Conservation (phyloP, 2,329 filamentous ascomycete genomes). For the Fusarium clavum region DNA sequence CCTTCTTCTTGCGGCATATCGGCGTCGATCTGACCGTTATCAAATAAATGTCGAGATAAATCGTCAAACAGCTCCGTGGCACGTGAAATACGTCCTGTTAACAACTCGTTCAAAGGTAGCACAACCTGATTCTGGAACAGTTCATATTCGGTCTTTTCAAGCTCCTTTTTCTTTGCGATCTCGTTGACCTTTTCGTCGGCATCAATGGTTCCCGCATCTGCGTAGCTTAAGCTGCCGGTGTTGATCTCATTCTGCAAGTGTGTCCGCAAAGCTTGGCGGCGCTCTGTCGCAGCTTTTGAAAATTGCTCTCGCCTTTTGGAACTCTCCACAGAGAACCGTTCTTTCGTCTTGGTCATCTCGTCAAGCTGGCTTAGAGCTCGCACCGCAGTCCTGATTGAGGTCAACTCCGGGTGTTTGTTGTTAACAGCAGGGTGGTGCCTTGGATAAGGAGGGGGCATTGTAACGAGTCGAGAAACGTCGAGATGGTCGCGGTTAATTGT, state of each 20-base stretch:
- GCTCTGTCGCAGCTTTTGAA: slow-evolving; percentile 60
- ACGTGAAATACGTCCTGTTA: slow-evolving; percentile 78
- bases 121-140: slow-evolving; percentile 85
- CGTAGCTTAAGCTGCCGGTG: slow-evolving; percentile 82
- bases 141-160: slow-evolving; percentile 84
- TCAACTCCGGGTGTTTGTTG: slow-evolving; percentile 93
- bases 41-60: slow-evolving; percentile 77
- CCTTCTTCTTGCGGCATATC: slow-evolving; percentile 94
- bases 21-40: slow-evolving; percentile 71
- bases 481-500: slow-evolving; percentile 68
- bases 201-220: slow-evolving; percentile 85
- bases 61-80: slow-evolving; percentile 83
- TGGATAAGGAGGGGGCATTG: slow-evolving; percentile 92
- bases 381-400: slow-evolving; percentile 78
- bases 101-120: slow-evolving; percentile 82
- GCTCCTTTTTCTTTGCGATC: slow-evolving; percentile 74
- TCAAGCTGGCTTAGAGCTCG: slow-evolving; percentile 78
- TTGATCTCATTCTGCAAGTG: slow-evolving; percentile 85
- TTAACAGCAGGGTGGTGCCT: slow-evolving; percentile 95
- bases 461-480: slow-evolving; percentile 92
- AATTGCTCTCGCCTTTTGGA: slow-evolving; percentile 69
- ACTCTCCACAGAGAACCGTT: slow-evolving; percentile 67
- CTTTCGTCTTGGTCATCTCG: slow-evolving; percentile 77
- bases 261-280: slow-evolving; percentile 73
- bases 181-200: slow-evolving; percentile 79